phyloP scores from a whole-genome alignment of 305 asterid species.

The Fraxinus albicans region DNA sequence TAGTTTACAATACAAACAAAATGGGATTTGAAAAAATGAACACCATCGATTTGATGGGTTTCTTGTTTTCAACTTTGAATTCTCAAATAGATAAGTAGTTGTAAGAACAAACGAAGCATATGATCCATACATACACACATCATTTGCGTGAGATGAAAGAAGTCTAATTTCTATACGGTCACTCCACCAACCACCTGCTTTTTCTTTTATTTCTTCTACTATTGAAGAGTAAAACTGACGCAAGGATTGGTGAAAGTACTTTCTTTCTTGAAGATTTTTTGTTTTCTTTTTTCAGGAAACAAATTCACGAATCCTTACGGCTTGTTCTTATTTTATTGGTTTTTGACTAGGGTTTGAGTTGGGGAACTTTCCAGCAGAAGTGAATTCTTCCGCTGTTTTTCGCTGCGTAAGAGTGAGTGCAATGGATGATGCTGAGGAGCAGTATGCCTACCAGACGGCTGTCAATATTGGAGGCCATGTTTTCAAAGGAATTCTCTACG shows the following conservation, averaged over 20 bases:
- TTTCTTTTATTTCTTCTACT: slow-evolving; percentile 35
- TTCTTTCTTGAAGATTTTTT: slow-evolving; percentile 7
- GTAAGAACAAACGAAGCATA: not conserved
- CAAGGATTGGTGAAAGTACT: slow-evolving; percentile 2
- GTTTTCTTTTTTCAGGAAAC: not conserved
- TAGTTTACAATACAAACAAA: not conserved
- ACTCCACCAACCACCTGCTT: slow-evolving; percentile 20
- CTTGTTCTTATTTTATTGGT: not conserved
- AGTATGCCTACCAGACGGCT: slow-evolving; percentile 77
- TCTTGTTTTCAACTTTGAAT: not conserved
- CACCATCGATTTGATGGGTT: slow-evolving; percentile 16
- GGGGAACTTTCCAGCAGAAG: slow-evolving; percentile 68
- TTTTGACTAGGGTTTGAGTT: slow-evolving; percentile 66
- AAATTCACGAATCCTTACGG: not conserved
- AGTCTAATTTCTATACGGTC: slow-evolving; percentile 1
- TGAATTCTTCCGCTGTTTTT: slow-evolving; percentile 60
- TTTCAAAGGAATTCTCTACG: slow-evolving; percentile 78
- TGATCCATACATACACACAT: not conserved
- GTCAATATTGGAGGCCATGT: slow-evolving; percentile 76
- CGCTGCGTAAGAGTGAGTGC: slow-evolving; percentile 82
- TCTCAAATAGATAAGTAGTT: not conserved
- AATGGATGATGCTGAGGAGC: slow-evolving; percentile 69
- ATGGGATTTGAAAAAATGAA: slow-evolving; percentile 5
- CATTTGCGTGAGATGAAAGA: slow-evolving; percentile 30
- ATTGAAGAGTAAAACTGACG: slow-evolving; percentile 60